Percentiles rank a stretch among this genome's conserved stretches.
phyloP scores from a whole-genome alignment of 2,329 filamentous ascomycete species.

The Periconia digitata region DNA sequence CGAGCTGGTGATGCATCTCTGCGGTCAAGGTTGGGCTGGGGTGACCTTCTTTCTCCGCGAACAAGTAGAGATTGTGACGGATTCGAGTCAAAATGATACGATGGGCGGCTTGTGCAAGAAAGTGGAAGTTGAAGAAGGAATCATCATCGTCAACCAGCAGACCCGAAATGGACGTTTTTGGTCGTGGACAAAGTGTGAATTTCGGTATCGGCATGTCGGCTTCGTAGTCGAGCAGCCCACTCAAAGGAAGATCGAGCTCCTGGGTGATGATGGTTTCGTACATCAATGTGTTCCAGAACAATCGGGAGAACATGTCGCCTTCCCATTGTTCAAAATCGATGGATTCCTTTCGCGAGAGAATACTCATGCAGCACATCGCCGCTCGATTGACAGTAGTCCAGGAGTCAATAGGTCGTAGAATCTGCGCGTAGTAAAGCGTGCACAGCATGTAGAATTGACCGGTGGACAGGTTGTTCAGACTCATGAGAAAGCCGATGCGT shows the following conservation, averaged over 20 bases:
- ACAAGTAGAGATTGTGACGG: conserved; percentile 54
- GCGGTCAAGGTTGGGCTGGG: conserved; percentile 53
- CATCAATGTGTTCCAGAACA: conserved; percentile 60
- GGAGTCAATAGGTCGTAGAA: conserved; percentile 56
- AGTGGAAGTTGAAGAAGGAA: conserved; percentile 60
- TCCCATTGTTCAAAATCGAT: conserved; percentile 55
- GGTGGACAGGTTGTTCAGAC: conserved; percentile 52
- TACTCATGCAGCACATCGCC: conserved; percentile 51
- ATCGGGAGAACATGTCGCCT: conserved; percentile 57
- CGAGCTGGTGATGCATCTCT: conserved; percentile 58
- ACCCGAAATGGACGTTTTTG: conserved; percentile 37
- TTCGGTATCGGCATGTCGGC: conserved; percentile 57
- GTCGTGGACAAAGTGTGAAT: conserved; percentile 50
- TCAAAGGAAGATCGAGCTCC: conserved; percentile 55
- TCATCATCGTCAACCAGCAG: conserved; percentile 50
- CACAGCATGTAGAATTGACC: conserved; percentile 57
- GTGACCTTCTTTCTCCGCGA: conserved; percentile 44
- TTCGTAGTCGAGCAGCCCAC: conserved; percentile 54
- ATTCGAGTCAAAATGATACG: conserved; percentile 58
- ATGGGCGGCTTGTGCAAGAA: conserved; percentile 59
- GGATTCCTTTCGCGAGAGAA: conserved; percentile 48
- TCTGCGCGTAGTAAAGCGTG: conserved; percentile 56
- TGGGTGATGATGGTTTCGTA: conserved; percentile 59
- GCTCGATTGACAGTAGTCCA: conserved; percentile 58
- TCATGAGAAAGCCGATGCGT: conserved; percentile 55